Percentiles rank a stretch among this genome's conserved stretches.
These are phyloP conservation scores for Starmerella roubikii DNA, from an alignment of 805 yeast species.

Conservation along the genomic window DNA sequence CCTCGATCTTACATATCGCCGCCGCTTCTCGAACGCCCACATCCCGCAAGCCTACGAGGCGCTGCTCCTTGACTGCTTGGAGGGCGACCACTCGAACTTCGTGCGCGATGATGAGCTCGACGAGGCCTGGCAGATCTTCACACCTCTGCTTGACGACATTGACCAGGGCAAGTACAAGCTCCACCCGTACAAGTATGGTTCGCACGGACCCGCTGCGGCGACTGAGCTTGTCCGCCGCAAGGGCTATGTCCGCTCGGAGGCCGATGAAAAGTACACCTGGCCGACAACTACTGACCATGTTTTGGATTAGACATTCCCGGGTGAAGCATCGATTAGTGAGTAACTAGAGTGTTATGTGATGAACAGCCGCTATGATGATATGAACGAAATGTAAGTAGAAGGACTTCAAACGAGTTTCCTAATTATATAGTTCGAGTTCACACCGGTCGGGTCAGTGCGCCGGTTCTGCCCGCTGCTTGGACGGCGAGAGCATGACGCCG, in stretches of 20 bases:
- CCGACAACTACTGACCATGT: constrained; percentile 33
- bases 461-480: too few species aligned
- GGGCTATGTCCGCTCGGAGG: constrained; percentile 52
- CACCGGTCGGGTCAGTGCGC: too few species aligned
- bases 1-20: constrained; percentile 72
- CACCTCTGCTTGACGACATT: constrained; percentile 71
- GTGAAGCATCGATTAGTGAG: too few species aligned
- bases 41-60: constrained; percentile 98
- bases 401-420: too few species aligned
- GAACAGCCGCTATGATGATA: too few species aligned
- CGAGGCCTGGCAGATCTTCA: constrained; percentile 81
- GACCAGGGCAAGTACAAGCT: constrained; percentile 54
- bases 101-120: constrained; percentile 97
- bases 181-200: constrained; percentile 67
- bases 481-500: too few species aligned
- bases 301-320: too few species aligned
- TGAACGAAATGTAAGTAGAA: too few species aligned
- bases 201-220: constrained; percentile 71
- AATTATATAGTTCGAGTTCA: too few species aligned
- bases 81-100: constrained; percentile 92
- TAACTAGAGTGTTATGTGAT: too few species aligned
- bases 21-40: constrained; percentile 75
- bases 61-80: constrained; percentile 74
- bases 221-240: constrained; percentile 48
- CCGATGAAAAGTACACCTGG: constrained; percentile 69